Percentiles rank a stretch among this genome's conserved stretches.
Conservation (phyloP, 1,284 basidiomycete species). For the Tilletia caries region DNA sequence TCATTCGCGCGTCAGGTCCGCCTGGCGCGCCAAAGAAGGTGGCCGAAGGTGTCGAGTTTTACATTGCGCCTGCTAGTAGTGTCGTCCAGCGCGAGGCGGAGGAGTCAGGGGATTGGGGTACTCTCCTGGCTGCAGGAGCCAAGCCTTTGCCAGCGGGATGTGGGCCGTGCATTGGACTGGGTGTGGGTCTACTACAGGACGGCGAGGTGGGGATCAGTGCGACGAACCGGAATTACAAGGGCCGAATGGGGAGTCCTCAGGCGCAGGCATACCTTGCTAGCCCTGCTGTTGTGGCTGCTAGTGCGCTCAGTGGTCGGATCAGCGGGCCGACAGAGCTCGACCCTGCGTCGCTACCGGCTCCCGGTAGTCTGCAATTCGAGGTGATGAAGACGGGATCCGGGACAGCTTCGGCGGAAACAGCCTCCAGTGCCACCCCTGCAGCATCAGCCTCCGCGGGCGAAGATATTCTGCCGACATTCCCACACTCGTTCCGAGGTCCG, state of each 20-base stretch:
- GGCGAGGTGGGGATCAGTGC: constrained; percentile 94
- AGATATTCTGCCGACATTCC: constrained; percentile 60
- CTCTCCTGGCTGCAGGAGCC: constrained; percentile 79
- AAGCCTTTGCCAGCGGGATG: constrained; percentile 91
- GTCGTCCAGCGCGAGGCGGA: constrained; percentile 88
- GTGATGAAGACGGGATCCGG: constrained; percentile 41
- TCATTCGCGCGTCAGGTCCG: constrained; percentile 65
- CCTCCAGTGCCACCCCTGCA: constrained; percentile 12
- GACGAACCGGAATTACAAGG: constrained; percentile 98
- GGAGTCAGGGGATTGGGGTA: constrained; percentile 79
- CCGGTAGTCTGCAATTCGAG: constrained; percentile 55
- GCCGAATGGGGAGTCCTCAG: constrained; percentile 92
- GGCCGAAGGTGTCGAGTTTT: constrained; percentile 85
- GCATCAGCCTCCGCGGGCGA: constrained; percentile 26
- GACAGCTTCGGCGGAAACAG: constrained; percentile 36
- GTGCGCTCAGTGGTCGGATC: constrained; percentile 86
- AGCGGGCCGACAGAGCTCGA: constrained; percentile 71
- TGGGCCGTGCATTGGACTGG: constrained; percentile 95
- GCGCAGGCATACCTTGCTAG: constrained; percentile 93
- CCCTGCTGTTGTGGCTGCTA: constrained; percentile 93
- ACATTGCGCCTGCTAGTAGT: constrained; percentile 91
- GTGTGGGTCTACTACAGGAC: constrained; percentile 85
- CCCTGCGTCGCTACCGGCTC: constrained; percentile 60
- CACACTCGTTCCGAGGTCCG: constrained; percentile 74
- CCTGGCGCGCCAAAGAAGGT: constrained; percentile 62